Evolutionary conservation across 768 basidiomycete genomes (phyloP), one percentile per base, ranked within the genome.

Genomic region (Leccinum truebloodii): DNA sequence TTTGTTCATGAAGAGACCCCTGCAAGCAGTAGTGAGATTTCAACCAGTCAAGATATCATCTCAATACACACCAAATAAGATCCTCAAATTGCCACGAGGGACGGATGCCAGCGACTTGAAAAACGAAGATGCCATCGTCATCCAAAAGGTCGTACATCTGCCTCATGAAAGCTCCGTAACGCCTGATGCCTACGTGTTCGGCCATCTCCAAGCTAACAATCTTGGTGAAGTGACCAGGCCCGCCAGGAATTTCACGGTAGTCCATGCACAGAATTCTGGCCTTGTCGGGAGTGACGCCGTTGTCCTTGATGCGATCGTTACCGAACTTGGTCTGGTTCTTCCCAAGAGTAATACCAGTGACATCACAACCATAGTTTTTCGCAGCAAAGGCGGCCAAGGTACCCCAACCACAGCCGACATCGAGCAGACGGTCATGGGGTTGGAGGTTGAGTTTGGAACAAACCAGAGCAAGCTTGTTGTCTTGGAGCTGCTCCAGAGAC

Each of bases 81-180:
- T 99, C 97, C 79, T 99, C 97, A 66, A 88, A 98, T 73, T 98
- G 97, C 97, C 97, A 99, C n/a, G 81, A 74, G 5, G 95, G 95
- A 37, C 96, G 88, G 66, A 98, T 79, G 62, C 97, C 97, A 52
- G 97, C 94, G n/a, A 99, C 96, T 78, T 99, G 97, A 79, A 95
- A 83, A 50, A 98, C 92, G 69, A 98, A 90, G 59, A 89, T 84
- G 34, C 97, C 97, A 65, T 98, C 90, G 73, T 99, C 95, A 60
- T 94, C 91, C 63, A 99, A 81, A 39, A 98, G 81, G 66, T 95
- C 86, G 70, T 98, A 97, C 58, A 99, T 87, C 75, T 98, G 94
- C 39, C 83, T 80, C 65, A 98, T 81, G 86, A 96, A 98, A 39
- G 88, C 74, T 16, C 83, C 83, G 76, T 99, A 99, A 49, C 94